Percentiles rank a stretch among this genome's conserved stretches.
Evolutionary conservation across 1,139 yeast genomes (phyloP).

Genomic region (Candida sp.): DNA sequence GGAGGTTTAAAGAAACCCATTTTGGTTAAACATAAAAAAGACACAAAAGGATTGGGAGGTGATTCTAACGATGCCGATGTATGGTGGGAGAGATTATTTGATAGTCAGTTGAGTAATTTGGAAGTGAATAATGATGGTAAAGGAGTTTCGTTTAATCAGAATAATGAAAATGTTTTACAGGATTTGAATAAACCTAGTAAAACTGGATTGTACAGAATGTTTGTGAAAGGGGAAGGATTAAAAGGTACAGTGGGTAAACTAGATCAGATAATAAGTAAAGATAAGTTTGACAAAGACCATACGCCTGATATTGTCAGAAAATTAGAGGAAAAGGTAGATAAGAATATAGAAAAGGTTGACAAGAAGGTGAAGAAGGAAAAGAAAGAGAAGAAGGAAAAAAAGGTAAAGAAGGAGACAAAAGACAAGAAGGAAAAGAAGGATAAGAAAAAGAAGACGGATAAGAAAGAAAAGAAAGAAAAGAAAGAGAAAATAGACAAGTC

Average conservation of each 20-base stretch:
- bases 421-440: constrained; percentile 12
- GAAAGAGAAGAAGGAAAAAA: constrained; percentile 12
- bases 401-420: constrained; percentile 14
- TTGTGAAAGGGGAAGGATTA: constrained; percentile 82
- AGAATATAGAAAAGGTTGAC: constrained; percentile 15
- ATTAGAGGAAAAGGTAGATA: constrained; percentile 13
- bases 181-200: constrained; percentile 36
- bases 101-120: constrained; percentile 81
- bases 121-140: constrained; percentile 48
- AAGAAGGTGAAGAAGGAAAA: constrained; percentile 16
- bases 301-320: constrained; percentile 9
- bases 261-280: constrained; percentile 11
- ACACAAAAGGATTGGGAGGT: constrained; percentile 85
- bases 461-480: constrained; percentile 10
- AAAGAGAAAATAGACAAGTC: constrained; percentile 11
- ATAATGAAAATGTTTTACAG: constrained; percentile 30
- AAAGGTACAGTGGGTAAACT: constrained; percentile 66
- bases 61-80: constrained; percentile 70
- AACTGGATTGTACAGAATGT: constrained; percentile 69
- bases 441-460: constrained; percentile 12
- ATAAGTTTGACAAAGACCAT: constrained; percentile 3
- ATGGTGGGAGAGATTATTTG: constrained; percentile 97
- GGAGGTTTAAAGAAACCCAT: constrained; percentile 89
- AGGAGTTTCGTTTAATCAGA: constrained; percentile 37
- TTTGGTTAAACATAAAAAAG: constrained; percentile 85